Evolutionary conservation across 177 flowering plant species (phyloP), one percentile per base, ranked within the genome.

Genomic region (Vitis hybrid): DNA sequence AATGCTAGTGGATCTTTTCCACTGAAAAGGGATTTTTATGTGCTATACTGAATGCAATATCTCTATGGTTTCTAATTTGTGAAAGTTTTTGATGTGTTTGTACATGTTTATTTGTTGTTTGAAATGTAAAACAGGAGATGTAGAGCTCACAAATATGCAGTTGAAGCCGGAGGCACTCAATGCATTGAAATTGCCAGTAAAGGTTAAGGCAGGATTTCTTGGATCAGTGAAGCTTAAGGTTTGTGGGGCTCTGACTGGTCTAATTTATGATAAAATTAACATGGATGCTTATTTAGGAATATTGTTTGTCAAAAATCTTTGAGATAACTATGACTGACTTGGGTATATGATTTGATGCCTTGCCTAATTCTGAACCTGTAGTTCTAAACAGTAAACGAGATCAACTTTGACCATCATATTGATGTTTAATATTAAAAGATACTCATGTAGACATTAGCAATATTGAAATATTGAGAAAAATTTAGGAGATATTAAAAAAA

Each of bases 161-260:
- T 79, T 96, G 80, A 93, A 91, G 89, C 99, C 99, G 3, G 99
- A 96, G 88, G 99, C 99, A 64, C 90, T 96, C 50, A 96, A 96
- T 88, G 97, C 97, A 61, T 78, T 96, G 58, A 89, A 96, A 72
- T 87, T 96, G 80, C 99, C 99, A 13, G 88, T 96, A 73, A 96
- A 83, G 85, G 99, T 96, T 63, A 96, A 96, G 80, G 97, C 98
- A 2, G 99, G 99, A 65, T 96, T 96, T 85, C 94, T 96, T 72
- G 99, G 99, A 69, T 96, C 99, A 15, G 97, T 96, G 69, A 96
- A 82, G 76, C 85, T 96, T 39, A 96, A 96, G 98, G 99, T 93
- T 61, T 63, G 88, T 71, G 52, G 33, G 21, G 39, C 7, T 56
- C 19, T 66, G 18, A 39, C 10, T 14, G 10, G 31, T n/a, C 51